Evolutionary conservation across 208 protist genomes (phyloP).

Genomic region (Acanthamoeba royreba): DNA sequence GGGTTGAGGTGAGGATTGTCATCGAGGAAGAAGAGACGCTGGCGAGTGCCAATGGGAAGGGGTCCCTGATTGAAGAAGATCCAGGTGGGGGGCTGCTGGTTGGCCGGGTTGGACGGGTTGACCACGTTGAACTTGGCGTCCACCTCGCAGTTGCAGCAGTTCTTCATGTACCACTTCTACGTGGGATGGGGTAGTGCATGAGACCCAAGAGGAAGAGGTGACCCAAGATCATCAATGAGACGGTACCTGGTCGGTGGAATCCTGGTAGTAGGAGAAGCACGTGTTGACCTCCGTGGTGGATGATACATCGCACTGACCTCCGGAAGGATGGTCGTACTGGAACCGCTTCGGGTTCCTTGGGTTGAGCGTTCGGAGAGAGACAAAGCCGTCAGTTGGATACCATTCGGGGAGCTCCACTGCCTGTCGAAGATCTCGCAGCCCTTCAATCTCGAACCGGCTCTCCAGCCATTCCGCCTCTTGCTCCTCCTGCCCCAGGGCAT

Average conservation of each 20-base stretch:
- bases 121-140: background rate
- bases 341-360: background rate
- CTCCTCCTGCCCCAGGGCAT: too few relatives aligned
- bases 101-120: background rate
- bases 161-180: background rate
- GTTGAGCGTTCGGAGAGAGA: too few relatives aligned
- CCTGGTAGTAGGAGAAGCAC: background rate
- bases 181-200: background rate
- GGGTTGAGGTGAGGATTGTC: background rate
- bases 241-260: background rate
- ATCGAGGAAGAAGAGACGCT: background rate
- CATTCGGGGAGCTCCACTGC: too few relatives aligned
- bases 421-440: too few relatives aligned
- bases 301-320: background rate
- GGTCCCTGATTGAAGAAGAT: background rate
- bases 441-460: too few relatives aligned
- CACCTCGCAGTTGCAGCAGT: background rate
- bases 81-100: background rate
- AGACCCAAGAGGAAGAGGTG: background rate
- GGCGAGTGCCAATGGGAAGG: background rate
- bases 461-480: too few relatives aligned
- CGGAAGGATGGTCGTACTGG: background rate
- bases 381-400: too few relatives aligned
- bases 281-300: too few relatives aligned
- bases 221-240: background rate